phyloP scores from a whole-genome alignment of 2,329 filamentous ascomycete species.

The Fusarium hainanense region DNA sequence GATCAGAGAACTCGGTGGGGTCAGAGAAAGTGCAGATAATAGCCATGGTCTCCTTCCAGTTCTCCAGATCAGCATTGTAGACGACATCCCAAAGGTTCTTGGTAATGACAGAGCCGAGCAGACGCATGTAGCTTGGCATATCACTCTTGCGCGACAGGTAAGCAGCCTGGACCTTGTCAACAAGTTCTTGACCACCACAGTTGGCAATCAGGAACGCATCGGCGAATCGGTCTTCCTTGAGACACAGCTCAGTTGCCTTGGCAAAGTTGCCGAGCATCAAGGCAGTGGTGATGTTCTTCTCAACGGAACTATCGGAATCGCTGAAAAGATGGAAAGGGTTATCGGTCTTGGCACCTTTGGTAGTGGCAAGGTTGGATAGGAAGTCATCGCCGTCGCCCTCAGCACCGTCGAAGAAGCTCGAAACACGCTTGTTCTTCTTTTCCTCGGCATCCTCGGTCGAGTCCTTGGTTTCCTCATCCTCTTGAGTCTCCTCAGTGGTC shows the following conservation, averaged over 20 bases:
- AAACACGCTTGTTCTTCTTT: constrained; percentile 69
- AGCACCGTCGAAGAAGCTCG: constrained; percentile 81
- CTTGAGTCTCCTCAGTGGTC: constrained; percentile 36
- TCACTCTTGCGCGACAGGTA: constrained; percentile 87
- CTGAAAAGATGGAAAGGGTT: constrained; percentile 92
- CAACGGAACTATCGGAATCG: constrained; percentile 83
- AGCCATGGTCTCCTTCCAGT: constrained; percentile 98
- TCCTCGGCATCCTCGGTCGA: constrained; percentile 51
- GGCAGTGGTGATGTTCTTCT: constrained; percentile 87
- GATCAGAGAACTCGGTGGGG: constrained; percentile 88
- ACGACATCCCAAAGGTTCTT: constrained; percentile 99
- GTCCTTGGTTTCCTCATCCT: constrained; percentile 39
- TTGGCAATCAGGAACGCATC: constrained; percentile 99
- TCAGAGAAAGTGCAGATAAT: constrained; percentile 95
- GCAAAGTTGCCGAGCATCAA: constrained; percentile 92
- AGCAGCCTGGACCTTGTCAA: constrained; percentile 91
- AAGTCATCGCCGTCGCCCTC: constrained; percentile 83
- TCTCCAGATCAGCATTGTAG: constrained; percentile 89
- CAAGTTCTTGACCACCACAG: constrained; percentile 90
- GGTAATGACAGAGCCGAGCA: constrained; percentile 89
- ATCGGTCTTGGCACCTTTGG: constrained; percentile 91
- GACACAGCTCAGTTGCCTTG: constrained; percentile 86
- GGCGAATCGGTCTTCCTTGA: constrained; percentile 89
- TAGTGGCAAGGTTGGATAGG: constrained; percentile 83
- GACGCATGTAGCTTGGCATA: constrained; percentile 89